Evolutionary conservation across 2,329 filamentous ascomycete species (phyloP).

Genomic region (Colletotrichum plurivorum): DNA sequence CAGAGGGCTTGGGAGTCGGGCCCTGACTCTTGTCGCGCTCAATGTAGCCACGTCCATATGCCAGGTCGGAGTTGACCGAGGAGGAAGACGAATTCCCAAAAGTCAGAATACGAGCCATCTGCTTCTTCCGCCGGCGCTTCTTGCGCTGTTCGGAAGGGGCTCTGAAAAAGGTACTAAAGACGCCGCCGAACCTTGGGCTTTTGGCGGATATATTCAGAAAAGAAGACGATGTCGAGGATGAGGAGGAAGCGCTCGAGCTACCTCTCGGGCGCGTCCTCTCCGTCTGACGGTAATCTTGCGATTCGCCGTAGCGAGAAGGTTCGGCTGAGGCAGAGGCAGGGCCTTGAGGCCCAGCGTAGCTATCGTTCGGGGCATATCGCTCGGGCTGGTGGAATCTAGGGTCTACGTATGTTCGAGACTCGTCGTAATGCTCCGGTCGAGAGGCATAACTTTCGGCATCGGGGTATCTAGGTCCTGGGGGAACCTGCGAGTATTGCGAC

Average conservation of each 20-base stretch:
- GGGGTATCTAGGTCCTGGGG: conserved; percentile 35
- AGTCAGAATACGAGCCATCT: conserved; percentile 68
- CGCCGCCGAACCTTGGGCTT: conserved; percentile 64
- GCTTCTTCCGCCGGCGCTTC: conserved; percentile 56
- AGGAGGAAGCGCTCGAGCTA: conserved; percentile 55
- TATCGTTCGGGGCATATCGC: conserved; percentile 23
- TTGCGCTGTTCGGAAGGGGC: conserved; percentile 69
- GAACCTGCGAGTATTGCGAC: conserved; percentile 23
- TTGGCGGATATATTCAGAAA: conserved; percentile 76
- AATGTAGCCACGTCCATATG: conserved; percentile 75
- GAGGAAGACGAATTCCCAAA: conserved; percentile 76
- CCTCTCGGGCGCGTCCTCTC: conserved; percentile 47
- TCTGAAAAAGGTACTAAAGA: conserved; percentile 75
- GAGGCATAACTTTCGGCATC: conserved; percentile 23
- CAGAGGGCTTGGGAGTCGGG: conserved; percentile 46
- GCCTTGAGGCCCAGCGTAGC: conserved; percentile 16
- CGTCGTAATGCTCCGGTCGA: conserved; percentile 27
- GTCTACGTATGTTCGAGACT: conserved; percentile 30
- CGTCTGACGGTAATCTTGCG: conserved; percentile 29
- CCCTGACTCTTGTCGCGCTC: conserved; percentile 55
- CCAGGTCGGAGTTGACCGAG: conserved; percentile 77
- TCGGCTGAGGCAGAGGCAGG: conserved; percentile 8
- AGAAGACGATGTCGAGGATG: conserved; percentile 70
- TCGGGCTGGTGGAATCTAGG: conserved; percentile 38
- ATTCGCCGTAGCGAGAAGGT: conserved; percentile 28